Percentiles rank a stretch among this genome's conserved stretches.
Evolutionary conservation across 331 rosid genomes (phyloP).

Genomic region (Dryas integrifolia): DNA sequence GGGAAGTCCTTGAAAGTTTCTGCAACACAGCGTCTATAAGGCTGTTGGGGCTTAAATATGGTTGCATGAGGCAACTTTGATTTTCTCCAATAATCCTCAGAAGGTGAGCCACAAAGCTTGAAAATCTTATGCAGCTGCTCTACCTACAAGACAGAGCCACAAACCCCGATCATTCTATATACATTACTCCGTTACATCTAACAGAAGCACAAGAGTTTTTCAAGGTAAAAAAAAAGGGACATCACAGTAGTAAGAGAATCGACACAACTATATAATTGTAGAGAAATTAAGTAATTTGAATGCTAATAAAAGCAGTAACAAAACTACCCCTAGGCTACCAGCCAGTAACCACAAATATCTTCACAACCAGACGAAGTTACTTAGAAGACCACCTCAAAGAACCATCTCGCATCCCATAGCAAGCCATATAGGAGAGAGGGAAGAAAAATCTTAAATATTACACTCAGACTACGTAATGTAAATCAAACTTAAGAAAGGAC

Average conservation of each 20-base stretch:
- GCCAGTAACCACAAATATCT: background rate
- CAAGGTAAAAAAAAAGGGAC: background rate
- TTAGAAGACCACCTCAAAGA: background rate
- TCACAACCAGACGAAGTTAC: background rate
- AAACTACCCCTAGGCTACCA: background rate
- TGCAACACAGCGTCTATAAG: slow-evolving; percentile 76
- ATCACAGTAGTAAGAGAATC: background rate
- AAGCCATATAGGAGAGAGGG: background rate
- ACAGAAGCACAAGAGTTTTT: slow-evolving; percentile 6
- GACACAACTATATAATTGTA: background rate
- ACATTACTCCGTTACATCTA: slow-evolving; percentile 2
- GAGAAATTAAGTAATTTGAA: too few species aligned
- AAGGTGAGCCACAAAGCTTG: slow-evolving; percentile 91
- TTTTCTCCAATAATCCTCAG: slow-evolving; percentile 92
- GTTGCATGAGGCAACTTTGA: slow-evolving; percentile 95
- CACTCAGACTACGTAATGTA: background rate
- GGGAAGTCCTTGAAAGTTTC: slow-evolving; percentile 93
- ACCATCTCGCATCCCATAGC: background rate
- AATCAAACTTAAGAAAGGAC: background rate
- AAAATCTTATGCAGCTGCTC: slow-evolving; percentile 90
- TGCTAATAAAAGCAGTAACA: background rate
- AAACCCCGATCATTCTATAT: slow-evolving; percentile 12
- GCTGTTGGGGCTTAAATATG: slow-evolving; percentile 91
- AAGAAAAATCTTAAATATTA: background rate
- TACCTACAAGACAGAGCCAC: slow-evolving; percentile 50